A percentile compares a stretch with the other conserved stretches of the same genome.
These are phyloP conservation scores for Chytriomyces confervae DNA, from an alignment of 192 early-diverging fungal species.

Conservation along the genomic window DNA sequence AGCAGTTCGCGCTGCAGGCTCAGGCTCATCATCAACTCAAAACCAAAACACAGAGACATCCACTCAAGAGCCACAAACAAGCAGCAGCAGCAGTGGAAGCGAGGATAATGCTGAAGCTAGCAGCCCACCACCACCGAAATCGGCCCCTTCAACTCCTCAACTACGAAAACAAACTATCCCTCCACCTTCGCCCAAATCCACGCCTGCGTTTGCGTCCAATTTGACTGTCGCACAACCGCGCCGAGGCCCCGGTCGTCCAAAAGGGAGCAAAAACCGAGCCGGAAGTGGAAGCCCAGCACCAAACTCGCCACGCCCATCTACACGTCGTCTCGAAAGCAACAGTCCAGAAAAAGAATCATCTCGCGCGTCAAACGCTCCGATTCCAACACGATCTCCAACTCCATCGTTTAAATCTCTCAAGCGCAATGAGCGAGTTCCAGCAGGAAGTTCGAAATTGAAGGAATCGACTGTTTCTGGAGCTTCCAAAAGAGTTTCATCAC, in stretches of 20 bases:
- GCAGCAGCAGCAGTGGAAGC: background rate
- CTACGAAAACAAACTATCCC: background rate
- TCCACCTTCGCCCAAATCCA: background rate
- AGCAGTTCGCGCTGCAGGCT: background rate
- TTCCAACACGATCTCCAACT: no score
- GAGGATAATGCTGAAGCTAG: background rate
- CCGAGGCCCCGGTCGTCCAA: slow-evolving; percentile 33
- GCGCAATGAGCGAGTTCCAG: no score
- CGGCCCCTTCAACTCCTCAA: slow-evolving; percentile 8
- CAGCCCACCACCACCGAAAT: background rate
- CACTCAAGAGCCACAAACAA: background rate
- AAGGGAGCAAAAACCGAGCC: slow-evolving; percentile 25
- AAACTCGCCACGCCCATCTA: background rate
- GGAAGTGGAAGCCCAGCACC: slow-evolving; percentile 10
- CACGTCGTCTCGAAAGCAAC: background rate
- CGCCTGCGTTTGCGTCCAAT: background rate
- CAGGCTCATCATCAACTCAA: no score
- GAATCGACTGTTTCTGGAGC: no score
- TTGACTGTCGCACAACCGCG: background rate
- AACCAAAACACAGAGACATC: background rate
- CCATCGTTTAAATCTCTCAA: no score
- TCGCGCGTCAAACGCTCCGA: no score
- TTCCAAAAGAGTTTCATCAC: no score
- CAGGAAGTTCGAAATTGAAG: no score
- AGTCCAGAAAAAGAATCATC: background rate